Percentiles rank a stretch among this genome's conserved stretches.
Evolutionary conservation across 176 grass and related monocot species (phyloP).

Genomic region (Rhynchospora tenuis): DNA sequence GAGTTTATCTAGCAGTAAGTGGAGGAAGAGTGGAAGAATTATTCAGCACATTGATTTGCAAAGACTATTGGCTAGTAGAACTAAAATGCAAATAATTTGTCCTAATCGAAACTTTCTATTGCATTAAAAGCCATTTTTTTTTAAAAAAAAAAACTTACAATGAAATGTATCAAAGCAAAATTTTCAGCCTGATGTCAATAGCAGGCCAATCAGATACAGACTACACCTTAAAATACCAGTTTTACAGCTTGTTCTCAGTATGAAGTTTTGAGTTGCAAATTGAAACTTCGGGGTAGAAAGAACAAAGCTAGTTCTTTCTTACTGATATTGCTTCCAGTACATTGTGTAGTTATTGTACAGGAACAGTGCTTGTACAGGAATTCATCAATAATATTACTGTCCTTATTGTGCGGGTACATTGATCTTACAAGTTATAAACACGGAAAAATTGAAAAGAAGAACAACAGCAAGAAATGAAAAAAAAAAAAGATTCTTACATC

Average conservation of each 20-base stretch:
- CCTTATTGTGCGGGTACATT: not conserved
- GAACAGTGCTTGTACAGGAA: not conserved
- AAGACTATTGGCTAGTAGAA: not conserved
- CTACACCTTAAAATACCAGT: not conserved
- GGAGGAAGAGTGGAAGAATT: not conserved
- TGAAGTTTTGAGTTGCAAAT: not conserved
- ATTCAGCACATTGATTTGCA: too few species aligned
- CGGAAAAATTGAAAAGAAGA: not conserved
- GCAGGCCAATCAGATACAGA: not conserved
- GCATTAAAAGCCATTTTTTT: not conserved
- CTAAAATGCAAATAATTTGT: not conserved
- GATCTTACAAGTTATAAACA: not conserved
- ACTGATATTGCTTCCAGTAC: not conserved
- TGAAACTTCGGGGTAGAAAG: not conserved
- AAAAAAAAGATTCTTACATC: conserved; percentile 39
- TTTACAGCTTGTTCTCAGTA: not conserved
- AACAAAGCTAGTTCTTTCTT: not conserved
- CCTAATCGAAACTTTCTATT: not conserved
- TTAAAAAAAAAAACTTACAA: not conserved
- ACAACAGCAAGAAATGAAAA: not conserved
- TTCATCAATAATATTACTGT: not conserved
- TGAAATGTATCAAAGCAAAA: not conserved
- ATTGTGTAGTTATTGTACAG: not conserved
- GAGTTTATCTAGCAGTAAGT: conserved; percentile 45
- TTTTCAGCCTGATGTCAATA: not conserved